These are phyloP conservation scores for Candida mattraensis DNA, from an alignment of 805 yeast genomes.

Conservation along the genomic window DNA sequence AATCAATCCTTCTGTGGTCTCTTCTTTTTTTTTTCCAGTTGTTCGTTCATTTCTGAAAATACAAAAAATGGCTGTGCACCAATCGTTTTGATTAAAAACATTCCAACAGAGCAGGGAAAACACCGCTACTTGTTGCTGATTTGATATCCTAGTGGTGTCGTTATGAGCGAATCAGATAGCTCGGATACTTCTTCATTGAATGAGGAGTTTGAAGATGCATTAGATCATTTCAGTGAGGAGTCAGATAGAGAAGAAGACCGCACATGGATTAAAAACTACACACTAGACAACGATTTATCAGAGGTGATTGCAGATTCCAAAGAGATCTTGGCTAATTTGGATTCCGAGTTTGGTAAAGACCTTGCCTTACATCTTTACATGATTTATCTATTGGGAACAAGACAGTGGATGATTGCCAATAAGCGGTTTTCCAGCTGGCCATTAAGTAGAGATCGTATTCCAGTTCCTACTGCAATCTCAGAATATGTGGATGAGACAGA, in stretches of 20 bases:
- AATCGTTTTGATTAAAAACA: no score
- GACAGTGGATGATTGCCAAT: conserved; percentile 38
- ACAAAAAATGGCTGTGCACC: conserved; percentile 1
- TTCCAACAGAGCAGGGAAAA: no score
- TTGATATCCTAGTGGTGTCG: no score
- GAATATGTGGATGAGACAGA: conserved; percentile 30
- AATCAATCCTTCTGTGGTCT: neutral
- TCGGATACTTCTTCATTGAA: conserved; percentile 4
- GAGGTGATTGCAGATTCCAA: conserved; percentile 20
- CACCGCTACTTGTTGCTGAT: no score
- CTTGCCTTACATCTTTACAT: conserved; percentile 67
- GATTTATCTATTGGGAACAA: conserved; percentile 43
- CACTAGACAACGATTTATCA: conserved; percentile 3
- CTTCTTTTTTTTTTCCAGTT: neutral
- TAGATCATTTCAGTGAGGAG: conserved; percentile 8
- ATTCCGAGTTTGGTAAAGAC: conserved; percentile 52
- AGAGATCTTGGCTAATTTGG: conserved; percentile 39
- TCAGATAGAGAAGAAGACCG: neutral
- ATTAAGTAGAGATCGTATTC: conserved; percentile 33
- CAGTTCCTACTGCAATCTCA: conserved; percentile 35
- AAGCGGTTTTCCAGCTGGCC: conserved; percentile 65
- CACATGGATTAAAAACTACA: conserved; percentile 3
- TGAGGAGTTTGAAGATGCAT: conserved; percentile 15
- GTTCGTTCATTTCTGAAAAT: no score
- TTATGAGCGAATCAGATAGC: conserved; percentile 8